Conservation (phyloP, 768 basidiomycete species). For the Auricularia cornea region DNA sequence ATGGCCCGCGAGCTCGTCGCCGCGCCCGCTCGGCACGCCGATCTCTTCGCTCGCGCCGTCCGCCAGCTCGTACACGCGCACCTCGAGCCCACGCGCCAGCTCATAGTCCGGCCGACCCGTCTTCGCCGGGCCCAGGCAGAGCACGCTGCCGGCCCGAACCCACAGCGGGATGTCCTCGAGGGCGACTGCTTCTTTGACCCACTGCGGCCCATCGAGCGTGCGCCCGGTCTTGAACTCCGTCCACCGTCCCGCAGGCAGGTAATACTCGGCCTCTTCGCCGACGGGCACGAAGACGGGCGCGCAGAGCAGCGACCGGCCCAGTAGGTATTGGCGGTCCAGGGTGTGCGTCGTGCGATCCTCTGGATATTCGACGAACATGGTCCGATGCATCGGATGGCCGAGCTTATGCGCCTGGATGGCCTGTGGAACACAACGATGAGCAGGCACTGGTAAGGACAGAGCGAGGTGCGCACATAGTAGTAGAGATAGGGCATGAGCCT, state of each 20-base stretch:
- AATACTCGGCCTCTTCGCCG: conserved; percentile 42
- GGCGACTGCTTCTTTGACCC: conserved; percentile 57
- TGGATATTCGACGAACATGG: conserved; percentile 60
- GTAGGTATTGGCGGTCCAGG: conserved; percentile 50
- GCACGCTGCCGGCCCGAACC: conserved; percentile 49
- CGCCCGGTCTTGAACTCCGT: conserved; percentile 49
- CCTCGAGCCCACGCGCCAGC: conserved; percentile 38
- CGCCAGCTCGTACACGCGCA: conserved; percentile 46
- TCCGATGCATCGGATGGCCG: conserved; percentile 51
- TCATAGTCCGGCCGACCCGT: conserved; percentile 55
- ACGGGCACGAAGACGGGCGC: conserved; percentile 52
- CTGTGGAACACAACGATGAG: conserved; percentile 12
- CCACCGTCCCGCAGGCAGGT: conserved; percentile 53
- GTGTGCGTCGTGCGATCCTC: conserved; percentile 51
- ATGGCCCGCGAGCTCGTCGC: conserved; percentile 32
- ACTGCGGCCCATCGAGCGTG: conserved; percentile 47
- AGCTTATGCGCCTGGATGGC: conserved; percentile 42
- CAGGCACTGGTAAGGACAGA: too few species aligned
- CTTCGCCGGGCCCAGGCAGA: conserved; percentile 48
- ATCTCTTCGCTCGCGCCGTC: conserved; percentile 32
- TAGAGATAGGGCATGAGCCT: conserved; percentile 65
- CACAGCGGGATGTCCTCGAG: conserved; percentile 59
- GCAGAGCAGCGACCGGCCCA: conserved; percentile 51
- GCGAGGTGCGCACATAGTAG: conserved; percentile 22
- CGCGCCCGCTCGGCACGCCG: conserved; percentile 38